These are phyloP conservation scores for Myxozyma monticola DNA, from an alignment of 805 yeast genomes.

Conservation along the genomic window DNA sequence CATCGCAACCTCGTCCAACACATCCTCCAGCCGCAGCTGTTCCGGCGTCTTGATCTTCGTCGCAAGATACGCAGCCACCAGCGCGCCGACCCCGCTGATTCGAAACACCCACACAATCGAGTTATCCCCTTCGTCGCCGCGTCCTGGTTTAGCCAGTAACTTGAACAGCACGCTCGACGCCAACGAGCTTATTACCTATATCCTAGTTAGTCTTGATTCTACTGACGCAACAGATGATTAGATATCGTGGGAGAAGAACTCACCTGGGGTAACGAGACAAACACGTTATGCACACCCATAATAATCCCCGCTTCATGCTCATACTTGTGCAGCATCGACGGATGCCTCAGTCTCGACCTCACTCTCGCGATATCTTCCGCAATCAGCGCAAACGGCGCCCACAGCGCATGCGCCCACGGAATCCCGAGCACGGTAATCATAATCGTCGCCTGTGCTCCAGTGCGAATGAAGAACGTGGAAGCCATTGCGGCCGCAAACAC, in stretches of 20 bases:
- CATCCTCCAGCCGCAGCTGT: conserved; percentile 31
- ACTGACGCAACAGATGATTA: neutral
- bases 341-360: conserved; percentile 44
- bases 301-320: conserved; percentile 60
- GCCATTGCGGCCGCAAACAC: conserved; percentile 52
- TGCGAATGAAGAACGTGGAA: conserved; percentile 48
- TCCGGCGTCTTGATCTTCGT: conserved; percentile 47
- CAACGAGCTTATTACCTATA: conserved; percentile 45
- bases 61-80: conserved; percentile 49
- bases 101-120: conserved; percentile 60
- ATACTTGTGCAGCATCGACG: conserved; percentile 31
- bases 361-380: conserved; percentile 58
- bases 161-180: conserved; percentile 50
- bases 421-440: conserved; percentile 57
- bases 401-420: conserved; percentile 65
- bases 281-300: conserved; percentile 58
- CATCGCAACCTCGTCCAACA: conserved; percentile 10
- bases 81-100: conserved; percentile 53
- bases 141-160: conserved; percentile 36
- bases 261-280: conserved; percentile 60
- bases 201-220: no score
- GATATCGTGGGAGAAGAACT: neutral
- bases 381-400: conserved; percentile 67
- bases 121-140: conserved; percentile 39
- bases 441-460: conserved; percentile 47